Percentiles rank a stretch among this genome's conserved stretches.
These are phyloP conservation scores for Microdochium nivale DNA, from an alignment of 2,329 filamentous ascomycete species.

Conservation along the genomic window DNA sequence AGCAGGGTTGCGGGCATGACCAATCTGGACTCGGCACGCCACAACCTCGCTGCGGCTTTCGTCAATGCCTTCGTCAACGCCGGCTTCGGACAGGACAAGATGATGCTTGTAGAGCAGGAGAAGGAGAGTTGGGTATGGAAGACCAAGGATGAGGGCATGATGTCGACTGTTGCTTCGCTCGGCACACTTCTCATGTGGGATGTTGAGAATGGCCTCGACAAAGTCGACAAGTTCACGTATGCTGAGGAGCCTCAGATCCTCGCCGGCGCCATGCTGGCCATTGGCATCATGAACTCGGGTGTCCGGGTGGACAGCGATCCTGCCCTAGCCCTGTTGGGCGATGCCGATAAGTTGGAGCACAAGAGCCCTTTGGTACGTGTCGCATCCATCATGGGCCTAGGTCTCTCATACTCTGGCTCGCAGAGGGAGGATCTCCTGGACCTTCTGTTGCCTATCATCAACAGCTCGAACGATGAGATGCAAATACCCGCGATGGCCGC, in stretches of 20 bases:
- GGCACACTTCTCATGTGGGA: slow-evolving; percentile 92
- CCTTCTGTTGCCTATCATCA: slow-evolving; percentile 76
- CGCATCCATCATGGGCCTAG: slow-evolving; percentile 90
- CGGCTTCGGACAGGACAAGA: slow-evolving; percentile 90
- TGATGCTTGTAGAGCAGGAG: slow-evolving; percentile 87
- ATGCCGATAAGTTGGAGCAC: slow-evolving; percentile 69
- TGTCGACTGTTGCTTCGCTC: slow-evolving; percentile 89
- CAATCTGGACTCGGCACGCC: slow-evolving; percentile 88
- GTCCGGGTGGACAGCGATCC: slow-evolving; percentile 85
- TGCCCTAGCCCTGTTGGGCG: slow-evolving; percentile 76
- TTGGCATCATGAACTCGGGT: slow-evolving; percentile 92
- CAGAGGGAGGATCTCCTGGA: slow-evolving; percentile 87
- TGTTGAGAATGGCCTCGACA: slow-evolving; percentile 82
- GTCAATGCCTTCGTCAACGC: slow-evolving; percentile 97
- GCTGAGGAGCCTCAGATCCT: slow-evolving; percentile 73
- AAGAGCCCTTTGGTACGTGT: slow-evolving; percentile 72
- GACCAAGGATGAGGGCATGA: slow-evolving; percentile 96
- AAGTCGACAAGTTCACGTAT: slow-evolving; percentile 92
- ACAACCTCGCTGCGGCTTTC: slow-evolving; percentile 92
- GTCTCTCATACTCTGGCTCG: slow-evolving; percentile 87
- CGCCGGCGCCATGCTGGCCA: slow-evolving; percentile 85
- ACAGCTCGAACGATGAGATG: slow-evolving; percentile 80
- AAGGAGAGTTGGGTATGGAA: slow-evolving; percentile 98
- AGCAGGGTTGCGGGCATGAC: slow-evolving; percentile 87
- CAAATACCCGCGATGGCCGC: slow-evolving; percentile 95